Evolutionary conservation across 257 asterid species (phyloP).

Genomic region (Galeopsis tetrahit): DNA sequence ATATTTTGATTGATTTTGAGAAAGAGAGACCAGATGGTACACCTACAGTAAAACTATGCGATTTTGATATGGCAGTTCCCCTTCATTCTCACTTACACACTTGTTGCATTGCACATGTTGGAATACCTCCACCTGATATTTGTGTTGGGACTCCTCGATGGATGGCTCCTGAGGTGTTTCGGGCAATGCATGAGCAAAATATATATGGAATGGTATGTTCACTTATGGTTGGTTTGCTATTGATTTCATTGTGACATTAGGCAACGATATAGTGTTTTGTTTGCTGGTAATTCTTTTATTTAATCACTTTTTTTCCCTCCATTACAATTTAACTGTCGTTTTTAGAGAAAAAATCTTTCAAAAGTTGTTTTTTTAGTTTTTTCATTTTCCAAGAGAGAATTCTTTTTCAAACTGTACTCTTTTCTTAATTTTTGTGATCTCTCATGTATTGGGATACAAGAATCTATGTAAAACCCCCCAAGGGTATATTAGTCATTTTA

Average conservation of each 20-base stretch:
- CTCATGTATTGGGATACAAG: too few relatives aligned
- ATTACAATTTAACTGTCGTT: too few relatives aligned
- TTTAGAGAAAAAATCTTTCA: too few relatives aligned
- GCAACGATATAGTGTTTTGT: not conserved
- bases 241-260: not conserved
- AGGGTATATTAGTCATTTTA: too few relatives aligned
- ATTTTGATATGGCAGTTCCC: slow-evolving; percentile 88
- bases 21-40: slow-evolving; percentile 67
- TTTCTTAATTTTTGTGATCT: too few relatives aligned
- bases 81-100: slow-evolving; percentile 75
- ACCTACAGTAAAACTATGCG: slow-evolving; percentile 86
- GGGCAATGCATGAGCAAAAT: slow-evolving; percentile 35
- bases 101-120: slow-evolving; percentile 89
- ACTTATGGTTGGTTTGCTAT: not conserved
- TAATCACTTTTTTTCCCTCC: not conserved
- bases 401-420: too few relatives aligned
- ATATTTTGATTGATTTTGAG: slow-evolving; percentile 79
- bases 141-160: slow-evolving; percentile 98
- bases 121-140: slow-evolving; percentile 79
- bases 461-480: too few relatives aligned
- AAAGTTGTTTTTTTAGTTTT: too few relatives aligned
- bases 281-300: not conserved
- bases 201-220: slow-evolving; percentile 48
- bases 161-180: slow-evolving; percentile 92
- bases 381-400: too few relatives aligned